Evolutionary conservation across 768 basidiomycete genomes (phyloP).

Genomic region (Mrakia hoshinonis): DNA sequence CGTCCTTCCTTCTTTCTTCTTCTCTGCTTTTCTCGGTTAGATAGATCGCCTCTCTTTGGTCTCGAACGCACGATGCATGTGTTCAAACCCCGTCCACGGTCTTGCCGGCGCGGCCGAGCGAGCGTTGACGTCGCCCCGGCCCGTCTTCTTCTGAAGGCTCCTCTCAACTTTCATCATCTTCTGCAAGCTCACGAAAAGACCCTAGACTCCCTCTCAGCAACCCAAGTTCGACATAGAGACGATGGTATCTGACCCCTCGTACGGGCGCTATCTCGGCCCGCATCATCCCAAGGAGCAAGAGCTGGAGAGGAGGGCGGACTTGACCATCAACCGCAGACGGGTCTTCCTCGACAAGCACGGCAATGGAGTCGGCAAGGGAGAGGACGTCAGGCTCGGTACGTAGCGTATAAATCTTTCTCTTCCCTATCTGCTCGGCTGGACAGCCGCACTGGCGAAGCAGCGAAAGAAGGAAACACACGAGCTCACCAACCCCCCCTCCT

Average conservation of each 20-base stretch:
- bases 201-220: not conserved
- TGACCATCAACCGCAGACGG: constrained; percentile 36
- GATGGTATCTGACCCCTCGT: constrained; percentile 32
- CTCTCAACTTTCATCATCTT: too few species aligned
- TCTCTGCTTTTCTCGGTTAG: not conserved
- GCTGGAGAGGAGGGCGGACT: constrained; percentile 34
- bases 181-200: too few species aligned
- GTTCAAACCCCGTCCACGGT: too few species aligned
- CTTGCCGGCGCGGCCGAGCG: too few species aligned
- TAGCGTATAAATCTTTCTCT: not conserved
- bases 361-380: constrained; percentile 36
- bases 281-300: constrained; percentile 36
- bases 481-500: not conserved
- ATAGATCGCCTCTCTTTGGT: not conserved
- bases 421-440: not conserved
- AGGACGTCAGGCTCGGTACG: constrained; percentile 36
- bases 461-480: not conserved
- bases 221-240: not conserved
- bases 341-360: constrained; percentile 38
- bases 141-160: too few species aligned
- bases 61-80: too few species aligned
- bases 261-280: constrained; percentile 40
- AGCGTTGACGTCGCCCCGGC: too few species aligned
- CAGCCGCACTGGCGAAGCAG: too few species aligned
- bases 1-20: not conserved